phyloP scores from a whole-genome alignment of 1,139 yeast genomes.

The Yamadazyma dendronema region DNA sequence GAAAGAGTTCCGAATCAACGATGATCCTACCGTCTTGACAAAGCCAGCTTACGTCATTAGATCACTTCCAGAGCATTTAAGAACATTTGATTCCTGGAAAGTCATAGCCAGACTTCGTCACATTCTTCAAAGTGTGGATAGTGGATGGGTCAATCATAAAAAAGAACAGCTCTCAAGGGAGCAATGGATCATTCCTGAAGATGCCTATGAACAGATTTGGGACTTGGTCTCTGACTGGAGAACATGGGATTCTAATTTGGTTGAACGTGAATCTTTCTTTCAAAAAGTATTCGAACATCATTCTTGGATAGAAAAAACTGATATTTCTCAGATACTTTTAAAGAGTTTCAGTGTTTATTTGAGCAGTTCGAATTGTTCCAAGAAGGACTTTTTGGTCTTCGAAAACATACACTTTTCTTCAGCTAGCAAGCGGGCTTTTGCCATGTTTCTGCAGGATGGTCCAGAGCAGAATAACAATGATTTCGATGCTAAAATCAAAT shows the following conservation, averaged over 20 bases:
- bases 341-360: slow-evolving; percentile 7
- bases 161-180: slow-evolving; percentile 19
- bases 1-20: slow-evolving; percentile 55
- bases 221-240: slow-evolving; percentile 78
- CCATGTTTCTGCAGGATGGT: slow-evolving; percentile 2
- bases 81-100: slow-evolving; percentile 87
- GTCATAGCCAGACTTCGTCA: slow-evolving; percentile 76
- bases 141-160: slow-evolving; percentile 40
- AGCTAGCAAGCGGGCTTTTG: slow-evolving; percentile 9
- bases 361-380: slow-evolving; percentile 2
- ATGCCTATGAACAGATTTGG: slow-evolving; percentile 55
- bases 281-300: slow-evolving; percentile 34
- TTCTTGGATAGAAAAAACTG: slow-evolving; percentile 9
- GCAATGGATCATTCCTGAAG: slow-evolving; percentile 43
- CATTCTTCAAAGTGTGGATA: slow-evolving; percentile 60
- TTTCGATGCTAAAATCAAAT: slow-evolving; percentile 13
- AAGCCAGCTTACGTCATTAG: slow-evolving; percentile 82
- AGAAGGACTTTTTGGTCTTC: slow-evolving; percentile 17
- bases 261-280: slow-evolving; percentile 54
- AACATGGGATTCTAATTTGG: slow-evolving; percentile 71
- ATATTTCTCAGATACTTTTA: slow-evolving; percentile 9
- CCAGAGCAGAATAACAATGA: slow-evolving; percentile 10
- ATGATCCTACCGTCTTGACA: slow-evolving; percentile 88
- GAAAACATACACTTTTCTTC: slow-evolving; percentile 13
- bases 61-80: slow-evolving; percentile 66